A percentile compares a stretch with the other conserved stretches of the same genome.
These are phyloP conservation scores for Pseudomonodictys pantanalensis DNA, from an alignment of 495 filamentous ascomycete genomes.

Conservation along the genomic window DNA sequence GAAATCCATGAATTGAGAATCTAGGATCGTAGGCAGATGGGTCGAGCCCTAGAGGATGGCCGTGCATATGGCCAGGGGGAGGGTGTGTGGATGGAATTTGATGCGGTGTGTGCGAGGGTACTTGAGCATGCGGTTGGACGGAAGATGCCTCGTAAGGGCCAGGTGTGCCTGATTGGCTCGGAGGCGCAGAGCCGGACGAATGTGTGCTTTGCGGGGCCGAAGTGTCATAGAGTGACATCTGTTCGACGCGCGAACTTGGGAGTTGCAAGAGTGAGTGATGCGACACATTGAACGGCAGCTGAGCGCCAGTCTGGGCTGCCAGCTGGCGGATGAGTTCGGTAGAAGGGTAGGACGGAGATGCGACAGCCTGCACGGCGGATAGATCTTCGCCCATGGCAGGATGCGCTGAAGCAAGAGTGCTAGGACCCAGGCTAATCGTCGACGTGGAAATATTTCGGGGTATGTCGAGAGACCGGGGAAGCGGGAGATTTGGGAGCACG, in stretches of 20 bases:
- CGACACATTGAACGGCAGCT: conserved; percentile 12
- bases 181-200: conserved; percentile 16
- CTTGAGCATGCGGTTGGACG: conserved; percentile 1
- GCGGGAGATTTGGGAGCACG: conserved; percentile 50
- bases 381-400: conserved; percentile 19
- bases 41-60: conserved; percentile 16
- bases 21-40: conserved; percentile 21
- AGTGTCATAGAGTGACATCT: conserved; percentile 22
- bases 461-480: conserved; percentile 23
- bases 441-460: conserved; percentile 12
- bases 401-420: conserved; percentile 1
- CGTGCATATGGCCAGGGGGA: conserved; percentile 18
- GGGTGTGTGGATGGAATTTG: conserved; percentile 6
- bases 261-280: conserved; percentile 21
- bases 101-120: background rate
- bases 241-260: conserved; percentile 13
- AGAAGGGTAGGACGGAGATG: conserved; percentile 18
- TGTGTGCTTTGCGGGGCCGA: conserved; percentile 11
- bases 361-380: background rate
- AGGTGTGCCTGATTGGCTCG: conserved; percentile 22
- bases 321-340: conserved; percentile 28
- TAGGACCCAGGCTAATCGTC: conserved; percentile 4
- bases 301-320: conserved; percentile 26
- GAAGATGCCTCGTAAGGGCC: conserved; percentile 9
- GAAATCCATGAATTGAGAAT: conserved; percentile 20